Percentiles rank a stretch among this genome's conserved stretches.
Evolutionary conservation across 331 rosid genomes (phyloP).

Genomic region (Spiraea crenata): DNA sequence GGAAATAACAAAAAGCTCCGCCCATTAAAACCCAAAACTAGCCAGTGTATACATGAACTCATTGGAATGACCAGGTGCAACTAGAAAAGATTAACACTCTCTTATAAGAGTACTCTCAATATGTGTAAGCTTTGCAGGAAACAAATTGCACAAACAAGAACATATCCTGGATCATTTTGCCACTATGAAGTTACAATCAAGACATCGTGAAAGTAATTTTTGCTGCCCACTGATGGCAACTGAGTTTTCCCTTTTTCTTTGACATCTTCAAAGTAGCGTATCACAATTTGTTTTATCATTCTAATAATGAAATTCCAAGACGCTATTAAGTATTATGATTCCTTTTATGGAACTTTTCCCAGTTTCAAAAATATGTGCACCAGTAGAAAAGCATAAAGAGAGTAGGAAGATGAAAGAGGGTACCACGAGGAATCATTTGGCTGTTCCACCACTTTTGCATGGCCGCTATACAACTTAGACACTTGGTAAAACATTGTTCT

Average conservation of each 20-base stretch:
- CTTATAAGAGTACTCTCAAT: slow-evolving; percentile 13
- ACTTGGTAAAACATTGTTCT: no score
- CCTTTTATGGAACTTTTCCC: not conserved
- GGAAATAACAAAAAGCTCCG: slow-evolving; percentile 3
- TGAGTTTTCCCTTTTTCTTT: not conserved
- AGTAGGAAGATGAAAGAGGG: not conserved
- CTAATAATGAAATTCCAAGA: not conserved
- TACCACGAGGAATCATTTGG: not conserved
- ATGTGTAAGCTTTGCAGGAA: not conserved
- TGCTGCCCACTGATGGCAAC: not conserved
- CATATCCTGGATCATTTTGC: not conserved
- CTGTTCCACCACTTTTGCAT: not conserved
- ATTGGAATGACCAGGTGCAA: not conserved
- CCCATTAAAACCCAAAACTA: not conserved
- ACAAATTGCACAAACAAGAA: not conserved
- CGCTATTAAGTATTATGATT: not conserved
- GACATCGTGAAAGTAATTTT: not conserved
- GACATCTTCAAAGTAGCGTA: not conserved
- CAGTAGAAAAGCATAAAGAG: not conserved
- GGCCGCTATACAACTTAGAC: not conserved
- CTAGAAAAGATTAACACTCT: not conserved
- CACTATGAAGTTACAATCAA: no score
- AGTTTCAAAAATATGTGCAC: not conserved
- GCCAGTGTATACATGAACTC: not conserved
- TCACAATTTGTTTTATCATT: no score